Conservation (phyloP, 2,329 filamentous ascomycete species). For the Trichophyton mentagrophytes region DNA sequence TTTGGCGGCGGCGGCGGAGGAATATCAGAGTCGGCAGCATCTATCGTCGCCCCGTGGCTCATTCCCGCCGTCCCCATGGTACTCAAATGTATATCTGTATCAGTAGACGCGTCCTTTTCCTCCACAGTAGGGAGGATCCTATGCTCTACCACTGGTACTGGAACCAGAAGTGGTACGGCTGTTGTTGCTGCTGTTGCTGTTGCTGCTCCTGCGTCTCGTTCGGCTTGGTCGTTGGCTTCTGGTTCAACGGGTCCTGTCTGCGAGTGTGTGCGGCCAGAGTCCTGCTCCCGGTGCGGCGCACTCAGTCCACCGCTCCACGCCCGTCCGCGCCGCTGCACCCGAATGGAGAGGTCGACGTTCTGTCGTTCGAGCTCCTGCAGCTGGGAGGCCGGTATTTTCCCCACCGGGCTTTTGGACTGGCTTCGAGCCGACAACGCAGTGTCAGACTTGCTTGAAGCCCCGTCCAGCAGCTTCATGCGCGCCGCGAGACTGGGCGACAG, state of each 20-base stretch:
- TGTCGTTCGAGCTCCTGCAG: constrained; percentile 30
- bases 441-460: constrained; percentile 18
- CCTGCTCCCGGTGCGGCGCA: constrained; percentile 9
- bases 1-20: constrained; percentile 26
- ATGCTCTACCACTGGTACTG: too few species aligned
- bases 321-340: constrained; percentile 26
- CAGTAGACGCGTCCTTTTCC: not conserved
- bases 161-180: too few species aligned
- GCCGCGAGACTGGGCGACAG: constrained; percentile 32
- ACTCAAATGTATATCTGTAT: constrained; percentile 3
- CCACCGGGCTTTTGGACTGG: constrained; percentile 21
- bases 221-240: not conserved
- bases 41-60: constrained; percentile 11
- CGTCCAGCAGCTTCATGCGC: constrained; percentile 31
- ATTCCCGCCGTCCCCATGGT: constrained; percentile 10
- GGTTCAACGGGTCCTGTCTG: not conserved
- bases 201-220: not conserved
- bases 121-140: constrained; percentile 10
- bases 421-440: constrained; percentile 11
- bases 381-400: constrained; percentile 30
- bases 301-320: constrained; percentile 21
- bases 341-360: constrained; percentile 29
- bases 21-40: constrained; percentile 29
- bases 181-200: not conserved
- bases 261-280: constrained; percentile 4